Evolutionary conservation across 768 basidiomycete genomes (phyloP), one percentile per base, ranked within the genome.

Genomic region (Boletus rubropictus): DNA sequence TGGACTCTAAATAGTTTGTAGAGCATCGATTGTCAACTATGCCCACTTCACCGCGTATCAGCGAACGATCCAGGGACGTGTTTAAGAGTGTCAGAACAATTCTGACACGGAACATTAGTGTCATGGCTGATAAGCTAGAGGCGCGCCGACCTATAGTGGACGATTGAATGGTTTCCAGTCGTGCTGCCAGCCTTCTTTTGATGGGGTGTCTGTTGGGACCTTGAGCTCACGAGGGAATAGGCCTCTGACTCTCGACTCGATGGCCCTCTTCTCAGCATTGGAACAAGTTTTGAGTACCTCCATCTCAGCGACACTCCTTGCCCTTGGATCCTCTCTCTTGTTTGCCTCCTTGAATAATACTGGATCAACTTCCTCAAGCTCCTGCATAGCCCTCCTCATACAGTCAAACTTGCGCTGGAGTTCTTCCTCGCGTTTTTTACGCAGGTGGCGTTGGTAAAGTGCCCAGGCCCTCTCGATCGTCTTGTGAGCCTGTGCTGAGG

Each of bases 381-480:
- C 81, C 50, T 88, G 83, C 86, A 96, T 92, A 14, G 94, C 94
- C 55, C 69, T 69, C 63, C 72, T 71, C 92, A 96, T 93, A 57
- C 79, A 77, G 46, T 81, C 75, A 59, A 84, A 92, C 66, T 94
- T 94, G 66, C 82, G 76, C 48, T 72, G 70, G 51, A 89, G 62
- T 59, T 90, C 86, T 29, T 73, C 79, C 24, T 82, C 77, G 37
- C 86, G 76, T 51, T 75, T 71, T 59, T 85, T 80, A 34, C 93
- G 80, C 32, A 82, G 50, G 59, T 88, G 83, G 25, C 93, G 78
- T 54, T 79, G 76, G 68, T 90, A 82, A 10, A 97, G 75, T 42
- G 83, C 71, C 87, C 88, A 97, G 4, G 93, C 93, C 27, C 93
- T 81, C 54, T 90, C 85, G 44, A 96, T 92, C 2, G 91, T 96